phyloP scores from a whole-genome alignment of 2,329 filamentous ascomycete species.

The Pseudodiploospora longispora region DNA sequence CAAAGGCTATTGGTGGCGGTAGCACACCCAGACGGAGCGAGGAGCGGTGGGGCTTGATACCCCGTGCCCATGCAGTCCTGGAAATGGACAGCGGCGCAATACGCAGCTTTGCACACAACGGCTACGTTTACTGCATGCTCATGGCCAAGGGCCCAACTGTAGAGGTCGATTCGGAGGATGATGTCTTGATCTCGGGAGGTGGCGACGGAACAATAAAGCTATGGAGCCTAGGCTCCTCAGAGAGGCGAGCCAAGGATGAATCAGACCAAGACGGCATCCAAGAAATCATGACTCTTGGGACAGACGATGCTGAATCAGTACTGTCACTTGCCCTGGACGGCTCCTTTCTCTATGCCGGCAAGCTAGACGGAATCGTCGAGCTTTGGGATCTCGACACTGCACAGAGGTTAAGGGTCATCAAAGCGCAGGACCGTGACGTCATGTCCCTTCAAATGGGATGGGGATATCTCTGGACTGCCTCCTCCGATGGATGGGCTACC shows the following conservation, averaged over 20 bases:
- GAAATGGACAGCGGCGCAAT: conserved; percentile 79
- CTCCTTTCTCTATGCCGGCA: conserved; percentile 86
- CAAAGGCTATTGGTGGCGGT: conserved; percentile 72
- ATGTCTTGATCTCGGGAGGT: conserved; percentile 82
- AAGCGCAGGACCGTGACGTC: conserved; percentile 71
- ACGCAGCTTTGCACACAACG: conserved; percentile 83
- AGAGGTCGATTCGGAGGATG: conserved; percentile 62
- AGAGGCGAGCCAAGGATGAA: conserved; percentile 24
- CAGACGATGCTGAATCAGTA: conserved; percentile 55
- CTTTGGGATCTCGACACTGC: conserved; percentile 95
- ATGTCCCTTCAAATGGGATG: conserved; percentile 81
- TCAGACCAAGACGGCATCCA: conserved; percentile 52
- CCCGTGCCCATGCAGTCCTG: conserved; percentile 48
- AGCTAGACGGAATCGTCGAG: conserved; percentile 80
- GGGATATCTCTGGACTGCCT: conserved; percentile 78
- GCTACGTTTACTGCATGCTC: conserved; percentile 95
- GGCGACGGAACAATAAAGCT: conserved; percentile 92
- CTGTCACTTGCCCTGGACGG: conserved; percentile 81
- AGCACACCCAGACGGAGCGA: conserved; percentile 66
- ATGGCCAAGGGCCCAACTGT: conserved; percentile 62
- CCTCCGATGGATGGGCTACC: conserved; percentile 79
- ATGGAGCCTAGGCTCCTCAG: conserved; percentile 56
- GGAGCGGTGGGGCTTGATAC: conserved; percentile 47
- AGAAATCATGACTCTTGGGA: conserved; percentile 58
- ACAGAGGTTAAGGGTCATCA: conserved; percentile 81